Evolutionary conservation across 163 green algal species (phyloP).

Genomic region (Scenedesmus sp.): DNA sequence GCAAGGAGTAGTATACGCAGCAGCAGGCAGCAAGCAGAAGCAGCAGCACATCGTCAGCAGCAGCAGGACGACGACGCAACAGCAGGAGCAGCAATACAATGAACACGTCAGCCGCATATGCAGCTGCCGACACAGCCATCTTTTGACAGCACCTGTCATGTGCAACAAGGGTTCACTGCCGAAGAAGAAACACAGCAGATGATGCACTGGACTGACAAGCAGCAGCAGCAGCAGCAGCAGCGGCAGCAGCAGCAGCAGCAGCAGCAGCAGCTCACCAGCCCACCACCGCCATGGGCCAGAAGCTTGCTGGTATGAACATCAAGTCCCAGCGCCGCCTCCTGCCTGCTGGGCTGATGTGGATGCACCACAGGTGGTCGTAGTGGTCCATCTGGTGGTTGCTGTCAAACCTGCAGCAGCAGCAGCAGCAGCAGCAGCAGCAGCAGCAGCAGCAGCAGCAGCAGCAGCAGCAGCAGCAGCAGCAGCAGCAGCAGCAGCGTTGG

Average conservation of each 20-base stretch:
- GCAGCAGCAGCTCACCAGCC: conserved; percentile 43
- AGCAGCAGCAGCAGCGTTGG: too few relatives aligned
- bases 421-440: not conserved
- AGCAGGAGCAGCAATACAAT: not conserved
- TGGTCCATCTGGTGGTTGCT: conserved; percentile 55
- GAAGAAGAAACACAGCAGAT: not conserved
- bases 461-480: too few relatives aligned
- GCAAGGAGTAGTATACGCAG: not conserved
- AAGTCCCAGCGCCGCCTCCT: conserved; percentile 53
- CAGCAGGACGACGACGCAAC: too few relatives aligned
- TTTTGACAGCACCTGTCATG: not conserved
- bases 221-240: not conserved
- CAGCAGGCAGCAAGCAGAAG: not conserved
- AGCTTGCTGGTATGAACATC: conserved; percentile 53
- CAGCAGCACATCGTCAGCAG: not conserved
- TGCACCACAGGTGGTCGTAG: conserved; percentile 60
- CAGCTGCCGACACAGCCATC: too few relatives aligned
- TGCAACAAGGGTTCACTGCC: not conserved
- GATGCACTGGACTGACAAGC: not conserved
- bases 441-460: too few relatives aligned
- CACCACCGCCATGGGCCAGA: conserved; percentile 56
- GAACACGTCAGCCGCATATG: not conserved
- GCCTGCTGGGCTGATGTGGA: conserved; percentile 33
- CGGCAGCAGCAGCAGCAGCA: not conserved
- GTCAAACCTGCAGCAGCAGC: not conserved